A percentile compares a stretch with the other conserved stretches of the same genome.
Evolutionary conservation across 2,329 filamentous ascomycete genomes (phyloP).

Genomic region (Xylaria sp.): DNA sequence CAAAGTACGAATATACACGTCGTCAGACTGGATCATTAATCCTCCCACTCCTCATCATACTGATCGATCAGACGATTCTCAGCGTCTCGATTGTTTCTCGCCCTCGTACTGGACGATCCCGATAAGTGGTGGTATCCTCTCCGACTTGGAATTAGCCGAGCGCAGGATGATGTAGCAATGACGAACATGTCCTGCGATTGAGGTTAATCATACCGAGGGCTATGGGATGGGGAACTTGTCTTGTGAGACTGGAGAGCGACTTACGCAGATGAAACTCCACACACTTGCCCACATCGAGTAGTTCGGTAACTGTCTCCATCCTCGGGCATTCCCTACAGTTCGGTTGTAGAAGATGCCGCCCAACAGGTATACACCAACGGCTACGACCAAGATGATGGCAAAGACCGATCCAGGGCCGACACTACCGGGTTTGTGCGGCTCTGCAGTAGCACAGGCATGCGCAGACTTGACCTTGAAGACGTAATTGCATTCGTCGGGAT

Average conservation of each 20-base stretch:
- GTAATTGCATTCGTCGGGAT: slow-evolving; percentile 92
- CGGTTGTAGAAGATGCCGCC: slow-evolving; percentile 96
- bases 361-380: slow-evolving; percentile 87
- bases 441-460: slow-evolving; percentile 77
- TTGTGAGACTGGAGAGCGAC: slow-evolving; percentile 46
- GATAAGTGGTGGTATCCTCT: slow-evolving; percentile 75
- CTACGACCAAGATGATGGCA: slow-evolving; percentile 81
- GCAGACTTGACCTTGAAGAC: slow-evolving; percentile 92
- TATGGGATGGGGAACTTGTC: slow-evolving; percentile 14
- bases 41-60: slow-evolving; percentile 97
- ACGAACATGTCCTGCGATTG: slow-evolving; percentile 69
- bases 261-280: slow-evolving; percentile 83
- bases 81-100: slow-evolving; percentile 71
- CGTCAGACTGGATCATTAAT: slow-evolving; percentile 56
- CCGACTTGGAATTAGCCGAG: slow-evolving; percentile 71
- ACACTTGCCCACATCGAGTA: slow-evolving; percentile 93
- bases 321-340: slow-evolving; percentile 91
- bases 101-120: slow-evolving; percentile 60
- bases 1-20: slow-evolving; percentile 27
- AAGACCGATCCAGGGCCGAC: slow-evolving; percentile 82
- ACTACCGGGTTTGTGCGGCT: slow-evolving; percentile 78
- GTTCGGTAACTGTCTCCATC: slow-evolving; percentile 95
- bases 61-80: slow-evolving; percentile 96
- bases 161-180: slow-evolving; percentile 75
- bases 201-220: slow-evolving; percentile 36